Percentiles rank a stretch among this genome's conserved stretches.
Conservation (phyloP, 2,329 filamentous ascomycete genomes). For the Anthostomella pinea region DNA sequence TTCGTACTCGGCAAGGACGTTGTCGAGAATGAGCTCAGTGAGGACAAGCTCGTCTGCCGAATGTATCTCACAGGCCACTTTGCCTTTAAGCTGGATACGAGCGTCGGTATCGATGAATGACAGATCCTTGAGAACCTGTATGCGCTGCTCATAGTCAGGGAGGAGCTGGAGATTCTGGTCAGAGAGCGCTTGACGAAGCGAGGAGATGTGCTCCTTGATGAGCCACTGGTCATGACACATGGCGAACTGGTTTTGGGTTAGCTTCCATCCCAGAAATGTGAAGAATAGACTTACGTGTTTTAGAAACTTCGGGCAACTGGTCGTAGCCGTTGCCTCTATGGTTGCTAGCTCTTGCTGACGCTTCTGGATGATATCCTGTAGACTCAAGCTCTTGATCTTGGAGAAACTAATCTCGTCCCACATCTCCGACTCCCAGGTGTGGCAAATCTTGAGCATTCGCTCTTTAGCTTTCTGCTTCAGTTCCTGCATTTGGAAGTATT, state of each 20-base stretch:
- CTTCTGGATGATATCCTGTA: conserved; percentile 76
- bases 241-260: conserved; percentile 67
- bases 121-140: conserved; percentile 86
- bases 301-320: conserved; percentile 73
- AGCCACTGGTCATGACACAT: conserved; percentile 98
- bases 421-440: conserved; percentile 67
- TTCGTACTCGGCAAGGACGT: conserved; percentile 91
- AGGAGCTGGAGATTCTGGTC: conserved; percentile 95
- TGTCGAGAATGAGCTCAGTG: conserved; percentile 94
- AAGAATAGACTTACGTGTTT: conserved; percentile 74
- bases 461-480: conserved; percentile 56
- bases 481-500: conserved; percentile 55
- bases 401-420: conserved; percentile 86
- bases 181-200: conserved; percentile 84
- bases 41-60: conserved; percentile 94
- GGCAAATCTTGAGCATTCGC: conserved; percentile 65
- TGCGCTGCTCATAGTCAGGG: conserved; percentile 94
- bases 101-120: conserved; percentile 85
- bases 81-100: conserved; percentile 93
- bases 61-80: conserved; percentile 97
- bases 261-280: neutral
- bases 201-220: conserved; percentile 87
- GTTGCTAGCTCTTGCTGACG: conserved; percentile 60
- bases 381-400: conserved; percentile 75
- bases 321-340: conserved; percentile 63